Evolutionary conservation across 192 early-diverging fungal species (phyloP).

Genomic region (Coemansia sp.): DNA sequence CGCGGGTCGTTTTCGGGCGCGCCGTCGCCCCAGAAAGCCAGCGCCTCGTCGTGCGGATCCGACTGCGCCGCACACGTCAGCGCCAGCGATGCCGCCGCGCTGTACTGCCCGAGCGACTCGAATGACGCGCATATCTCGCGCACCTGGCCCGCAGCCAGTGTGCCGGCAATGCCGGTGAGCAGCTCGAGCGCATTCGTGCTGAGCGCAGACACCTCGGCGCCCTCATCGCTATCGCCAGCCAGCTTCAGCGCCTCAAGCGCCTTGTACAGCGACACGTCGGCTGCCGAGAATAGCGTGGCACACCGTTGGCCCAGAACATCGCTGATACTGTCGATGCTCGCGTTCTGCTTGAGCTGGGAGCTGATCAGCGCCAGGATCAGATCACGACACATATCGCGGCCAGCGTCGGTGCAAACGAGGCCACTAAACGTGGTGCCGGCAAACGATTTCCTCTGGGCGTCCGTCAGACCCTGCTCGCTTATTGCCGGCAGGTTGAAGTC

Average conservation of each 20-base stretch:
- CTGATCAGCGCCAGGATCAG: constrained; percentile 70
- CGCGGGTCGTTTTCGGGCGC: constrained; percentile 56
- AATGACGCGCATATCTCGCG: constrained; percentile 57
- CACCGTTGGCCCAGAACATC: constrained; percentile 65
- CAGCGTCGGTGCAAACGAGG: constrained; percentile 56
- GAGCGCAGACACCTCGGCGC: constrained; percentile 39
- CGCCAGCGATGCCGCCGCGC: constrained; percentile 57
- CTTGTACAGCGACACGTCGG: constrained; percentile 69
- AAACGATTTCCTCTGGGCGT: constrained; percentile 52
- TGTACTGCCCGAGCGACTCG: constrained; percentile 46
- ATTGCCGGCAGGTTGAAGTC: constrained; percentile 66
- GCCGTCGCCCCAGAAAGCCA: constrained; percentile 60
- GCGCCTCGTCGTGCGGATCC: constrained; percentile 60
- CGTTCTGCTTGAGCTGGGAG: constrained; percentile 55
- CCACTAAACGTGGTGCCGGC: constrained; percentile 58
- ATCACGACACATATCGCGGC: constrained; percentile 60
- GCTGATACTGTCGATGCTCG: constrained; percentile 61
- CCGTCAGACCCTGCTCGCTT: constrained; percentile 44
- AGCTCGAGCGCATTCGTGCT: constrained; percentile 54
- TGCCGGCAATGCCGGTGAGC: constrained; percentile 50
- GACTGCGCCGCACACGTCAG: constrained; percentile 59
- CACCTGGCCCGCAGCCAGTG: constrained; percentile 49
- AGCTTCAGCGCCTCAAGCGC: constrained; percentile 60
- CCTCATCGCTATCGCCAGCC: constrained; percentile 55
- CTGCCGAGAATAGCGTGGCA: constrained; percentile 61